Percentiles rank a stretch among this genome's conserved stretches.
Evolutionary conservation across 2,329 filamentous ascomycete species (phyloP).

Genomic region (Pleomassaria siparia): DNA sequence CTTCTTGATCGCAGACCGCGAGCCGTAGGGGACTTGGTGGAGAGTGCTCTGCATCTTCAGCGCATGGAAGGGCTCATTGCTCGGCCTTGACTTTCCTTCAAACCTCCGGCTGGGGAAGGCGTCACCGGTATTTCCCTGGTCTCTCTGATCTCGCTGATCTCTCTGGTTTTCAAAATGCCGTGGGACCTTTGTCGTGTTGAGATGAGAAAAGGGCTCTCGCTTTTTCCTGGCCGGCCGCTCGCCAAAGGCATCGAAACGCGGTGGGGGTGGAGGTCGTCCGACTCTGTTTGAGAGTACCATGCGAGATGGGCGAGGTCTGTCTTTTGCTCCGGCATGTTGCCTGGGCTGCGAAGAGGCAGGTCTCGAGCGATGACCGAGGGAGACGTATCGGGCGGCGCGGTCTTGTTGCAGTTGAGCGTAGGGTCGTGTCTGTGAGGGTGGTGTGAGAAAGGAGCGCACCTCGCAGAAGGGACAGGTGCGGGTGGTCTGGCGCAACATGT

Average conservation of each 20-base stretch:
- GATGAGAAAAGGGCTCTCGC: conserved; percentile 34
- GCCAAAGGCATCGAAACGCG: conserved; percentile 12
- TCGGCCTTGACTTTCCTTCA: conserved; percentile 31
- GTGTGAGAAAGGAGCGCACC: conserved; percentile 28
- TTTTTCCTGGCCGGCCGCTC: conserved; percentile 23
- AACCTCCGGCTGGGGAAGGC: conserved; percentile 5
- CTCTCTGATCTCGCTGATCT: conserved; percentile 5
- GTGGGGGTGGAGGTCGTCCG: conserved; percentile 18
- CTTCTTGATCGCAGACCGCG: conserved; percentile 63
- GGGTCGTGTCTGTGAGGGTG: conserved; percentile 38
- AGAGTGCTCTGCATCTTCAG: conserved; percentile 91
- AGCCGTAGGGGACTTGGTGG: conserved; percentile 73
- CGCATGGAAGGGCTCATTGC: conserved; percentile 67
- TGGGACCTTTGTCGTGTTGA: conserved; percentile 37
- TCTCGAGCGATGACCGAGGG: conserved; percentile 10
- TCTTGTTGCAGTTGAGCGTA: conserved; percentile 35
- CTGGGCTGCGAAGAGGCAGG: conserved; percentile 10
- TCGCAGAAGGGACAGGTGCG: conserved; percentile 49
- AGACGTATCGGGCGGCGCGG: conserved; percentile 13
- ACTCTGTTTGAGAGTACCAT: conserved; percentile 53
- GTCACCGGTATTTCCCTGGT: conserved; percentile 11
- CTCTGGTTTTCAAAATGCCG: conserved; percentile 20
- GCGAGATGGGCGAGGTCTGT: conserved; percentile 48
- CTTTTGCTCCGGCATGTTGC: conserved; percentile 6
- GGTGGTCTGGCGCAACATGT: conserved; percentile 34